phyloP scores from a whole-genome alignment of 2,329 filamentous ascomycete genomes.

The Fusarium decemcellulare region DNA sequence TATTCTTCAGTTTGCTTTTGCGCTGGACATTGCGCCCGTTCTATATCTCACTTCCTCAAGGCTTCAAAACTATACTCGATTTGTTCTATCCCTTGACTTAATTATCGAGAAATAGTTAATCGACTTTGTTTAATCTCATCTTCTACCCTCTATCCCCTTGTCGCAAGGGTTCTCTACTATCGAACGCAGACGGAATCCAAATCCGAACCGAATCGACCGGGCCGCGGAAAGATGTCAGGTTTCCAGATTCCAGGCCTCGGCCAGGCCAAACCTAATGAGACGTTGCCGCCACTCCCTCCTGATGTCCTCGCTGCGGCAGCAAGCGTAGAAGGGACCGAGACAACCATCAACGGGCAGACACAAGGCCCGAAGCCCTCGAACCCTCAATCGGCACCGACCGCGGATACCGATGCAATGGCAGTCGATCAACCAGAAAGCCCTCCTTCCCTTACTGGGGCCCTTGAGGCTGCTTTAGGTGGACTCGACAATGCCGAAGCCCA shows the following conservation, averaged over 20 bases:
- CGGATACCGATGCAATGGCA: constrained; percentile 53
- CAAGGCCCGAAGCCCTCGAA: constrained; percentile 18
- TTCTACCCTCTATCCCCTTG: not conserved
- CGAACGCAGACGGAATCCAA: not conserved
- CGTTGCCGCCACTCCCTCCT: constrained; percentile 54
- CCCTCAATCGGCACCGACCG: constrained; percentile 10
- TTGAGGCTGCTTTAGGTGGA: constrained; percentile 61
- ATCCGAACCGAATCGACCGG: not conserved
- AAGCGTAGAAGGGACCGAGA: constrained; percentile 45
- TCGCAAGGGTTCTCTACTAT: not conserved
- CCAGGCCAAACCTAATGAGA: constrained; percentile 59
- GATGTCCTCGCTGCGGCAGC: constrained; percentile 51
- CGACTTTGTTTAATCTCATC: not conserved
- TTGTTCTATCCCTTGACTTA: not conserved
- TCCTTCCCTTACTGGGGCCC: constrained; percentile 57
- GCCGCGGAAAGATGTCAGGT: constrained; percentile 52
- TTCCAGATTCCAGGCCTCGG: constrained; percentile 61
- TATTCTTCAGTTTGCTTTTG: constrained; percentile 25
- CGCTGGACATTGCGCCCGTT: constrained; percentile 9
- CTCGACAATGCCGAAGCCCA: constrained; percentile 44
- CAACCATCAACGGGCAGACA: constrained; percentile 18
- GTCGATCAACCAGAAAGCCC: constrained; percentile 54
- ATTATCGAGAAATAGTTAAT: too few relatives aligned
- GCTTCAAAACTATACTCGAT: not conserved
- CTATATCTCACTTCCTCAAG: too few relatives aligned